Conservation (phyloP, 108 stramenopile species). For the Cylindrotheca closterium region DNA sequence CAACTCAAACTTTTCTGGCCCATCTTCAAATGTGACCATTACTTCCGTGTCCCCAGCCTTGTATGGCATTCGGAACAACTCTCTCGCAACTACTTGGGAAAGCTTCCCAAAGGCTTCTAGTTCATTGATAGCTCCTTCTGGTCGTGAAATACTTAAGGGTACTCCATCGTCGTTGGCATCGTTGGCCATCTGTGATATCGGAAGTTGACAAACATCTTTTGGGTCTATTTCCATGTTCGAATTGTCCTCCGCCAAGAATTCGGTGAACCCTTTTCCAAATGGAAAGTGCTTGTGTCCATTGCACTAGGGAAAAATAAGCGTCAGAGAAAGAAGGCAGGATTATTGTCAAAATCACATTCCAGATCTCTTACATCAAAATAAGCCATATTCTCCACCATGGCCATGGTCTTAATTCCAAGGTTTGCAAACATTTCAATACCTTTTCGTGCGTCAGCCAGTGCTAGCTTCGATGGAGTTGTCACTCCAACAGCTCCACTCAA, state of each 20-base stretch:
- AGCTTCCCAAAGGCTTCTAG: slow-evolving; percentile 54
- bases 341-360: not conserved
- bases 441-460: slow-evolving; percentile 92
- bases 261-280: slow-evolving; percentile 64
- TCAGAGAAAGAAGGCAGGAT: not conserved
- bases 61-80: slow-evolving; percentile 67
- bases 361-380: slow-evolving; percentile 69
- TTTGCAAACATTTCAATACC: slow-evolving; percentile 95
- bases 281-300: slow-evolving; percentile 83
- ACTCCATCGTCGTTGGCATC: slow-evolving; percentile 63
- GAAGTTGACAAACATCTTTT: slow-evolving; percentile 67
- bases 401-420: slow-evolving; percentile 90
- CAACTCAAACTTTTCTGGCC: slow-evolving; percentile 54
- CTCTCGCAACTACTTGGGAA: slow-evolving; percentile 64
- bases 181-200: slow-evolving; percentile 68
- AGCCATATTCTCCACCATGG: slow-evolving; percentile 98
- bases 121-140: slow-evolving; percentile 43
- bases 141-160: slow-evolving; percentile 63
- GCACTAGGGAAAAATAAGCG: slow-evolving; percentile 36
- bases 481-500: slow-evolving; percentile 97
- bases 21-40: slow-evolving; percentile 33
- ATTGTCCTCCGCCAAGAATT: slow-evolving; percentile 10
- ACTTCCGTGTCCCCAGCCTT: slow-evolving; percentile 13
- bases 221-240: slow-evolving; percentile 12
- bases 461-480: slow-evolving; percentile 95